Evolutionary conservation across 306 rosid species (phyloP).

Genomic region (Vigna angularis): DNA sequence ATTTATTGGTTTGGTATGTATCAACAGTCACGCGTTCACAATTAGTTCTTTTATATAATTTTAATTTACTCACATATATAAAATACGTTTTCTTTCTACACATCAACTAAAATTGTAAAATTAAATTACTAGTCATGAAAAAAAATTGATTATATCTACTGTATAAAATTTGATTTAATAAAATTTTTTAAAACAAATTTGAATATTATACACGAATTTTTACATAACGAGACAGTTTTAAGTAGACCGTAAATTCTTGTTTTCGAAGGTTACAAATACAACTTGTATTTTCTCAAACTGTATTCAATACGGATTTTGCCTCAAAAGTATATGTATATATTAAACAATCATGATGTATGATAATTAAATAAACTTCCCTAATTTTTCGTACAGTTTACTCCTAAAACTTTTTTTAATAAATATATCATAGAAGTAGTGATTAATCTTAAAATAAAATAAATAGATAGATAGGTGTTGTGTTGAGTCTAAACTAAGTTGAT

Average conservation of each 20-base stretch:
- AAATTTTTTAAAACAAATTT: no score
- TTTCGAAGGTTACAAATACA: neutral
- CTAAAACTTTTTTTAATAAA: neutral
- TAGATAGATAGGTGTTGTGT: neutral
- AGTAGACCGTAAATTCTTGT: neutral
- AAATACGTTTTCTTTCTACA: no score
- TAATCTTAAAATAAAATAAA: conserved; percentile 7
- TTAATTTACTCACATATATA: no score
- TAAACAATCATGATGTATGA: neutral
- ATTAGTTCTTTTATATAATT: no score
- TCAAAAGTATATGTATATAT: neutral
- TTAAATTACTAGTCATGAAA: no score
- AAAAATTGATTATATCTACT: no score
- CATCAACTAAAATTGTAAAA: no score
- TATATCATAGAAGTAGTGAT: neutral
- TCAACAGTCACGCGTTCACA: no score
- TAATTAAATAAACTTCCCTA: neutral
- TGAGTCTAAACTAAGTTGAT: neutral
- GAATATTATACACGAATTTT: neutral
- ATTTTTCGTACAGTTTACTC: conserved; percentile 26
- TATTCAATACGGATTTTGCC: neutral
- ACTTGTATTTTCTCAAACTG: neutral
- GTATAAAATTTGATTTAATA: no score
- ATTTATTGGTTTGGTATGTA: no score
- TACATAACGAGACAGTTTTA: neutral